Percentiles rank a stretch among this genome's conserved stretches.
Conservation (phyloP, 1,284 basidiomycete genomes). For the Cystobasidiaceae sp. region DNA sequence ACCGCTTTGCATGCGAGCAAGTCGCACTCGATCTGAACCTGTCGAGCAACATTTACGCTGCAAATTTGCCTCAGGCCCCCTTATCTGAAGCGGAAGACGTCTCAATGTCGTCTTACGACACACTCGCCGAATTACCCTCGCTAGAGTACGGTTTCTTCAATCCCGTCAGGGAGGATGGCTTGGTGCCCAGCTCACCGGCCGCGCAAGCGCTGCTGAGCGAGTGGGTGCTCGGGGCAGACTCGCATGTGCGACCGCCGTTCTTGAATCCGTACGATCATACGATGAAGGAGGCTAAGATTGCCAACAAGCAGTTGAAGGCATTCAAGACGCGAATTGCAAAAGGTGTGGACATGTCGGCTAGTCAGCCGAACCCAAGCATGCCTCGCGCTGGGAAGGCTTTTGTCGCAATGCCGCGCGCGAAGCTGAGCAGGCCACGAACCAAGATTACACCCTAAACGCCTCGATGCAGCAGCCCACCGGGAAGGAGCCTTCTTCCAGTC, state of each 20-base stretch:
- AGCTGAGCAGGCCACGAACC: too few relatives aligned
- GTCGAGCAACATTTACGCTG: background rate
- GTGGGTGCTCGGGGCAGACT: constrained; percentile 25
- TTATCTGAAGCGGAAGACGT: background rate
- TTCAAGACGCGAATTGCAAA: constrained; percentile 3
- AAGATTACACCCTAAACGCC: too few relatives aligned
- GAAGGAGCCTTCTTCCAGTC: too few relatives aligned
- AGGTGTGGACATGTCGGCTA: constrained; percentile 7
- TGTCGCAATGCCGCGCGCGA: too few relatives aligned
- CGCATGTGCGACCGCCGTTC: background rate
- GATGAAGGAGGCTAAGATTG: background rate
- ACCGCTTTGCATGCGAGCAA: constrained; percentile 22
- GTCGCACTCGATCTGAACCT: constrained; percentile 15
- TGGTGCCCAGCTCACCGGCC: background rate
- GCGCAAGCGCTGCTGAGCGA: constrained; percentile 24
- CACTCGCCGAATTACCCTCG: constrained; percentile 1
- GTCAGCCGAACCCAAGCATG: constrained; percentile 15
- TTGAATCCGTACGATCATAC: constrained; percentile 19
- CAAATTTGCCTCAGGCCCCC: background rate
- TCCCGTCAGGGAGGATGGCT: background rate
- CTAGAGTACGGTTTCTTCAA: constrained; percentile 23
- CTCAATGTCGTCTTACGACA: background rate
- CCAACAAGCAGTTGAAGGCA: constrained; percentile 18
- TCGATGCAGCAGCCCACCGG: background rate
- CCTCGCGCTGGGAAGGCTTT: background rate